These are phyloP conservation scores for Dentipellis fragilis DNA, from an alignment of 768 basidiomycete genomes.

Conservation along the genomic window DNA sequence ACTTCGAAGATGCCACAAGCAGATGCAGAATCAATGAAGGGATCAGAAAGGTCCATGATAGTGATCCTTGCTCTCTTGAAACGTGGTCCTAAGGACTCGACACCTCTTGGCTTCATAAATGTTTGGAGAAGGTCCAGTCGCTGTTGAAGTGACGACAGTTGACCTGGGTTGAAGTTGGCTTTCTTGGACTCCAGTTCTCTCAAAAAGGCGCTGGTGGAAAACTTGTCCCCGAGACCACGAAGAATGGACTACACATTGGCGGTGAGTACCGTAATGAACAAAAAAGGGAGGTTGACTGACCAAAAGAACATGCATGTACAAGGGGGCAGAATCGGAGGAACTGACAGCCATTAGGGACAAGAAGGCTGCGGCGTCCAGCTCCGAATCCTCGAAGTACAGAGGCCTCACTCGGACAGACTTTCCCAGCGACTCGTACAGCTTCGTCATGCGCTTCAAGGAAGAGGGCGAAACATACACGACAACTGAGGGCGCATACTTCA, in stretches of 20 bases:
- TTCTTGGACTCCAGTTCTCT: conserved; percentile 34
- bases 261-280: no score
- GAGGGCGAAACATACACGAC: conserved; percentile 52
- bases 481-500: conserved; percentile 21
- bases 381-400: conserved; percentile 42
- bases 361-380: conserved; percentile 60
- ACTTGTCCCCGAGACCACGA: conserved; percentile 52
- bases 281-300: conserved; percentile 26
- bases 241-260: conserved; percentile 26
- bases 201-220: conserved; percentile 41
- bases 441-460: conserved; percentile 47
- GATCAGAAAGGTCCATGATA: not conserved
- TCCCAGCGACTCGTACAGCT: conserved; percentile 36
- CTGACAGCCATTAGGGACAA: conserved; percentile 68
- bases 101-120: conserved; percentile 33
- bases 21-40: not conserved
- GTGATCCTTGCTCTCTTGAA: conserved; percentile 30
- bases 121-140: conserved; percentile 50
- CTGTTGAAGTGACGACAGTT: conserved; percentile 48
- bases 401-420: conserved; percentile 41
- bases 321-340: conserved; percentile 47
- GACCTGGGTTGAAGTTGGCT: conserved; percentile 44
- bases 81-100: conserved; percentile 18
- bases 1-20: not conserved
- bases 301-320: conserved; percentile 61